A percentile compares a stretch with the other conserved stretches of the same genome.
phyloP scores from a whole-genome alignment of 2,329 filamentous ascomycete genomes.

The Aureobasidium melanogenum region DNA sequence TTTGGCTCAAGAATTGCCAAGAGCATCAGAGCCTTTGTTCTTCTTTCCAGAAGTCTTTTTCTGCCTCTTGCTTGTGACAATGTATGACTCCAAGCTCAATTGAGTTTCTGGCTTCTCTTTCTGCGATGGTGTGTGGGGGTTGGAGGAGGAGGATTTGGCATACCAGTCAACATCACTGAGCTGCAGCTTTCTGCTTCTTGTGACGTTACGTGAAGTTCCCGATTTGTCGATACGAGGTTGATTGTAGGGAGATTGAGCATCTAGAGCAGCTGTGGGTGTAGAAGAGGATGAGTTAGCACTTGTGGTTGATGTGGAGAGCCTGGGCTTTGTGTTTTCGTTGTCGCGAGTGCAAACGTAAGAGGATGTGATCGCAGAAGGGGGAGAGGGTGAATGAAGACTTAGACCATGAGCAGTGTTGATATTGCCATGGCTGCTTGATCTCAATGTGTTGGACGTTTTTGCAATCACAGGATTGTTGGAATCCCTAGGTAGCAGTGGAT shows the following conservation, averaged over 20 bases:
- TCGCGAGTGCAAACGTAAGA: not conserved
- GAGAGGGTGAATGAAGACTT: slow-evolving; percentile 7
- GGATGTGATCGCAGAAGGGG: not conserved
- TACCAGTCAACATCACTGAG: slow-evolving; percentile 98
- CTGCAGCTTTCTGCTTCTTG: slow-evolving; percentile 82
- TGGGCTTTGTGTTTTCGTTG: slow-evolving; percentile 4
- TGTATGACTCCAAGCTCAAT: slow-evolving; percentile 21
- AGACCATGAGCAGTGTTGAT: not conserved
- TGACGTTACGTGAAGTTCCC: slow-evolving; percentile 59
- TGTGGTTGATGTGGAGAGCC: not conserved
- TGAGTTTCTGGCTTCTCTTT: slow-evolving; percentile 16
- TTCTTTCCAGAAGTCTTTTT: not conserved
- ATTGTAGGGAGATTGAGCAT: slow-evolving; percentile 30
- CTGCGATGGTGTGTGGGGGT: slow-evolving; percentile 5
- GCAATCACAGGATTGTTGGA: slow-evolving; percentile 21
- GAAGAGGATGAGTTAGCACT: slow-evolving; percentile 5
- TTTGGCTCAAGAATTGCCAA: not conserved
- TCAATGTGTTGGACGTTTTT: not conserved
- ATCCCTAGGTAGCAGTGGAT: slow-evolving; percentile 16
- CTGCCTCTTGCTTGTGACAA: slow-evolving; percentile 18
- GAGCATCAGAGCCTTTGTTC: not conserved
- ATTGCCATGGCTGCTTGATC: slow-evolving; percentile 10
- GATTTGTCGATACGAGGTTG: slow-evolving; percentile 46
- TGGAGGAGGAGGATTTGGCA: slow-evolving; percentile 18
- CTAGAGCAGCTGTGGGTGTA: slow-evolving; percentile 1